These are phyloP conservation scores for Saccharomycopsis oosterbeekiorum DNA, from an alignment of 805 yeast species.

Conservation along the genomic window DNA sequence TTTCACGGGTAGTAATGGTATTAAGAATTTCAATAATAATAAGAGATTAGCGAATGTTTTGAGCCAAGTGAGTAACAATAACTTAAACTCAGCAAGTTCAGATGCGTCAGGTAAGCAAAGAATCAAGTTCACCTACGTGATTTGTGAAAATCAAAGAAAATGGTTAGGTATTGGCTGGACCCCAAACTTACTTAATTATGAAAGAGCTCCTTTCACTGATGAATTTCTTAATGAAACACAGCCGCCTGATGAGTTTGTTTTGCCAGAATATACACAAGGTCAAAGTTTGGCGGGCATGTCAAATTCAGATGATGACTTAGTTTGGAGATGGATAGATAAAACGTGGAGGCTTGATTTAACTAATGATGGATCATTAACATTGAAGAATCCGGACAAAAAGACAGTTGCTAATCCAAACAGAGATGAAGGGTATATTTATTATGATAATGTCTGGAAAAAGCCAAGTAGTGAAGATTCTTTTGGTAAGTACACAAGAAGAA, in stretches of 20 bases:
- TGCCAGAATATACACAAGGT: conserved; percentile 51
- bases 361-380: conserved; percentile 74
- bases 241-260: conserved; percentile 63
- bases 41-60: conserved; percentile 33
- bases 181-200: conserved; percentile 78
- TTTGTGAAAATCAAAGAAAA: conserved; percentile 90
- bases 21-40: conserved; percentile 29
- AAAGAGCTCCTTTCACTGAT: conserved; percentile 95
- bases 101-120: conserved; percentile 30
- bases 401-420: conserved; percentile 55
- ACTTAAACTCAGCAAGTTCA: conserved; percentile 11
- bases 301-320: conserved; percentile 45
- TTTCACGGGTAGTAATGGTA: conserved; percentile 78
- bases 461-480: conserved; percentile 83
- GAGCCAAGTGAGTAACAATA: conserved; percentile 23
- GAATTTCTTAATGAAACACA: conserved; percentile 83
- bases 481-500: conserved; percentile 83
- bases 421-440: conserved; percentile 82
- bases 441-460: conserved; percentile 89
- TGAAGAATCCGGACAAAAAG: conserved; percentile 39
- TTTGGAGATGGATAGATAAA: conserved; percentile 93
- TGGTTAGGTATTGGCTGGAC: conserved; percentile 99
- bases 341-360: conserved; percentile 87
- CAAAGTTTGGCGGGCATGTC: background rate
- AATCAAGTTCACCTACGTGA: conserved; percentile 80